A percentile compares a stretch with the other conserved stretches of the same genome.
phyloP scores from a whole-genome alignment of 306 rosid species.

The Sphenostylis stenocarpa region DNA sequence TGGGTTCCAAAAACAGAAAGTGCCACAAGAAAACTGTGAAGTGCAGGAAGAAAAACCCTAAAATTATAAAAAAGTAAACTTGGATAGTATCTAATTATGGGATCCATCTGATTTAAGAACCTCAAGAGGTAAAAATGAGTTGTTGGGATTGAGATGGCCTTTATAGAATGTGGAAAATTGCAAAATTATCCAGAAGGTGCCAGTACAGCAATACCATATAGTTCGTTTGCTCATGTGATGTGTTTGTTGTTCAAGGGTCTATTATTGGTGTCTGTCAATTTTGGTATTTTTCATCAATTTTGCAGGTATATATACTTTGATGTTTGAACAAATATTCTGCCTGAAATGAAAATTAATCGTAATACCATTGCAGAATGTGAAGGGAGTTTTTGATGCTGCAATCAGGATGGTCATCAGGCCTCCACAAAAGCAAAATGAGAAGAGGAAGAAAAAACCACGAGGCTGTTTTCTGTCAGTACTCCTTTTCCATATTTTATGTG shows the following conservation, averaged over 20 bases:
- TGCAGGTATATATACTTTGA: not conserved
- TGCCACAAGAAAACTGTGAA: too few species aligned
- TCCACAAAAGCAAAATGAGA: constrained; percentile 82
- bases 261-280: constrained; percentile 9
- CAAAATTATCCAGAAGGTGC: not conserved
- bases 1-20: too few species aligned
- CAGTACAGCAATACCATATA: not conserved
- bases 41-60: too few species aligned
- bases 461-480: constrained; percentile 80
- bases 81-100: not conserved
- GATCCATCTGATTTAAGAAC: not conserved
- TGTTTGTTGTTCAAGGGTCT: not conserved
- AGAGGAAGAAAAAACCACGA: constrained; percentile 65
- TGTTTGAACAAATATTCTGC: not conserved
- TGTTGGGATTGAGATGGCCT: not conserved
- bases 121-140: not conserved
- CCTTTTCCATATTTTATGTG: not conserved
- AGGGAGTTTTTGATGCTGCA: constrained; percentile 88
- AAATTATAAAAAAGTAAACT: not conserved
- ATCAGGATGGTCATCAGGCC: constrained; percentile 91
- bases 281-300: not conserved
- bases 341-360: not conserved
- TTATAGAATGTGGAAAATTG: not conserved
- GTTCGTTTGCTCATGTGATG: not conserved
- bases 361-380: constrained; percentile 67